Base-by-base conservation (phyloP, 345 rosid species). In the Salix viminalis region DNA sequence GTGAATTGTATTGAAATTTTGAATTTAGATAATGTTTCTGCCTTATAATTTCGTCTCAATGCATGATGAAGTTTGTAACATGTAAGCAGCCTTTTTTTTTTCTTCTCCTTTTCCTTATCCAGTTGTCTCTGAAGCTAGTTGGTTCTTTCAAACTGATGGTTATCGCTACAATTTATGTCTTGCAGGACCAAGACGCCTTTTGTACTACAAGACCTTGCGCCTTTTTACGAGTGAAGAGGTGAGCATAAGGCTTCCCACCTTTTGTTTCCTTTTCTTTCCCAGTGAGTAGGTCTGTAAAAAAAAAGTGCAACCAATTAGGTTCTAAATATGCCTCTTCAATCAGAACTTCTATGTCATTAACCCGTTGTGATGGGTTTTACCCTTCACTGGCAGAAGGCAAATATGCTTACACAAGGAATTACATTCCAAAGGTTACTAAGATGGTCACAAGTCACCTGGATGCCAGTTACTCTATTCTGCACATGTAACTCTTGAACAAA, bases 141-240 rank as follows among this genome's bases (percentile, higher is more conserved):
- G 54, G 26, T 24, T 72, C n/a, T 23, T 3, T 7, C 24, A 11
- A 14, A 36, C 21, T 56, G 18, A 65, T 48, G 32, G 39, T 23
- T 23, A 58, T 58, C n/a, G 28, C 62, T 58, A 10, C 28, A n/a
- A 1, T 66, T 32, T 69, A 15, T 79, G 58, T 28, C 23, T 30
- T 81, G 82, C 89, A 96, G 99, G 88, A 83, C 93, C 98, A 6
- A 89, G 99, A 83, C 87, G 87, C 62, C 81, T 90, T 80, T 76
- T 96, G 79, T 93, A 91, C 80, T 86, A 90, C 91, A 92, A 75
- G 67, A 81, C 91, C 30, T 2, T 88, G 84, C 96, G 89, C 6
- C 82, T 87, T 81, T 79, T 95, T 64, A 46, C 67, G 66, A 93
- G 89, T 14, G 97, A 95, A 86, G 97, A 91, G 96, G 98, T 90